Conservation (phyloP, 768 basidiomycete genomes). For the Psilocybe cubensis region DNA sequence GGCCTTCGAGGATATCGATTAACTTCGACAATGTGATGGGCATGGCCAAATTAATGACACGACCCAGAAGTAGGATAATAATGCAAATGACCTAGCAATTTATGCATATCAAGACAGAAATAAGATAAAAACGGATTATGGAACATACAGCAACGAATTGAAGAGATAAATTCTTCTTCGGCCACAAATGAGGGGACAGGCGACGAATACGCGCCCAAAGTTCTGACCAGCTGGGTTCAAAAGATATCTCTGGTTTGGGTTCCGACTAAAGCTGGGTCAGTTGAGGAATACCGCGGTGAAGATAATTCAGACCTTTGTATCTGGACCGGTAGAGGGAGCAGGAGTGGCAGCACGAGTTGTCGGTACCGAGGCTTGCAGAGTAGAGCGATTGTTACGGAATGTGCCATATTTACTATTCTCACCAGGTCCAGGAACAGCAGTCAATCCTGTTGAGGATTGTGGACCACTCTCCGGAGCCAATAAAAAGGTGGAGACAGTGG, state of each 20-base stretch:
- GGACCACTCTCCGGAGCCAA: slow-evolving; percentile 52
- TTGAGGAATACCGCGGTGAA: neutral
- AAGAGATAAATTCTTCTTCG: slow-evolving; percentile 62
- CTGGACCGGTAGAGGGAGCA: slow-evolving; percentile 41
- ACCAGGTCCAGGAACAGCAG: slow-evolving; percentile 42
- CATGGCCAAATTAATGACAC: slow-evolving; percentile 73
- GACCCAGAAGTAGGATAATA: slow-evolving; percentile 69
- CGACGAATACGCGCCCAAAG: slow-evolving; percentile 65
- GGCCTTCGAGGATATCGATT: slow-evolving; percentile 58
- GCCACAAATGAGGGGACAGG: slow-evolving; percentile 86
- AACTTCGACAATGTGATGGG: slow-evolving; percentile 73
- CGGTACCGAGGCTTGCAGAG: slow-evolving; percentile 53
- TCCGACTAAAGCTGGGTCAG: slow-evolving; percentile 31
- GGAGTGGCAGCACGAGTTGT: slow-evolving; percentile 58
- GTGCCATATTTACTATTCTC: slow-evolving; percentile 76
- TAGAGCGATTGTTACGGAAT: slow-evolving; percentile 57
- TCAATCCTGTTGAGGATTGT: slow-evolving; percentile 54
- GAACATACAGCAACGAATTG: slow-evolving; percentile 73
- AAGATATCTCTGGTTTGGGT: slow-evolving; percentile 52
- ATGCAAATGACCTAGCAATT: slow-evolving; percentile 62
- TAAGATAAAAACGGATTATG: slow-evolving; percentile 1
- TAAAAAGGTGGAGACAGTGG: slow-evolving; percentile 57
- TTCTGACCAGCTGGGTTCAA: slow-evolving; percentile 75
- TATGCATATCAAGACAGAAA: neutral
- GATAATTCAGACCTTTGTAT: slow-evolving; percentile 38